These are phyloP conservation scores for Solanum hybrid DNA, from an alignment of 305 asterid species.

Conservation along the genomic window DNA sequence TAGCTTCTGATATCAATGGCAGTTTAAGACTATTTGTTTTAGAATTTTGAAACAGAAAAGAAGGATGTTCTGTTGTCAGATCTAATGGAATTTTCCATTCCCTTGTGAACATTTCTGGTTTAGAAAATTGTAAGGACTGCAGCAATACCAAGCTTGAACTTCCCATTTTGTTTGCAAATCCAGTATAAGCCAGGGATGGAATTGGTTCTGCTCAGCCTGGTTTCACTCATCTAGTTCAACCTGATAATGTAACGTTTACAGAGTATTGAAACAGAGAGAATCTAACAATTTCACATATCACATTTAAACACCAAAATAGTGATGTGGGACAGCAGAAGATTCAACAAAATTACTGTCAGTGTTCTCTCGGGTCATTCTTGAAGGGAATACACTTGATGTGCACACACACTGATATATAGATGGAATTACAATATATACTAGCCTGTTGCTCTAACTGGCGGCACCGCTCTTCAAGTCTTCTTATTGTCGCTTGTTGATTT, in stretches of 20 bases:
- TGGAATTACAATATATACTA: slow-evolving; percentile 2
- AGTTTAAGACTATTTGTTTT: neutral
- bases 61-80: neutral
- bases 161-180: neutral
- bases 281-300: neutral
- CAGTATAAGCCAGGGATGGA: neutral
- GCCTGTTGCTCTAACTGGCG: slow-evolving; percentile 99
- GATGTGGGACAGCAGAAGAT: neutral
- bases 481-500: slow-evolving; percentile 97
- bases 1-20: neutral
- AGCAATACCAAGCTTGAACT: neutral
- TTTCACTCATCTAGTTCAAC: neutral
- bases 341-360: neutral
- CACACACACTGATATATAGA: neutral
- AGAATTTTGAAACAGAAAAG: neutral
- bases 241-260: neutral
- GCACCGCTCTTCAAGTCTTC: slow-evolving; percentile 95
- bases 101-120: neutral
- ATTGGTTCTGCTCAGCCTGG: neutral
- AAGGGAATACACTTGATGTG: neutral
- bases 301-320: neutral
- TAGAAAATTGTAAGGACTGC: neutral
- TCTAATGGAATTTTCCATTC: neutral
- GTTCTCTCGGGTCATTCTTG: neutral
- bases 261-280: neutral